Conservation (phyloP, 2,329 filamentous ascomycete genomes). For the Hymenoscyphus occultus region DNA sequence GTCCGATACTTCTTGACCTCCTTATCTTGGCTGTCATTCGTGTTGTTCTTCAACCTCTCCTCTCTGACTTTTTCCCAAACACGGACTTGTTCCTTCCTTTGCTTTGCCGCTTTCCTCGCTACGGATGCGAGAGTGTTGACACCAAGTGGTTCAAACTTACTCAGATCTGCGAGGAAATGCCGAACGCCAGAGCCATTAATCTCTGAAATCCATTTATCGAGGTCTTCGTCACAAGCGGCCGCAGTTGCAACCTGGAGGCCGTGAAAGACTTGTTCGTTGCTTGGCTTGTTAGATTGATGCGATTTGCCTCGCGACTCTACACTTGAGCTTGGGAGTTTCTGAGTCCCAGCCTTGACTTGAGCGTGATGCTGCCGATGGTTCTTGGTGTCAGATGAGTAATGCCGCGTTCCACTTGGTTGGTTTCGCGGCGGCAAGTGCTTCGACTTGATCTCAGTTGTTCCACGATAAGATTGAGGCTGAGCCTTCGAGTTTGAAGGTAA, state of each 20-base stretch:
- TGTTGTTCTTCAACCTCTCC: constrained; percentile 14
- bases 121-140: constrained; percentile 26
- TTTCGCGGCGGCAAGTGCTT: not conserved
- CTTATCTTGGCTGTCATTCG: not conserved
- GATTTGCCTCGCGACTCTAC: constrained; percentile 3
- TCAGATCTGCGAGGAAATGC: constrained; percentile 53
- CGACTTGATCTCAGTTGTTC: not conserved
- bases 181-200: constrained; percentile 53
- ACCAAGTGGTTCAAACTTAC: constrained; percentile 47
- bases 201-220: constrained; percentile 51
- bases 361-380: not conserved
- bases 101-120: constrained; percentile 27
- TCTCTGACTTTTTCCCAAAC: constrained; percentile 23
- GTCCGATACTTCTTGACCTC: not conserved
- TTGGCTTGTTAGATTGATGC: constrained; percentile 1
- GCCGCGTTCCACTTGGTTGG: not conserved
- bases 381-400: not conserved
- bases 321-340: not conserved
- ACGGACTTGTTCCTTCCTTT: constrained; percentile 22
- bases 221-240: constrained; percentile 53
- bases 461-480: not conserved
- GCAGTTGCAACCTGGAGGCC: constrained; percentile 55
- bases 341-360: not conserved
- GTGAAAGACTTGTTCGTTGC: constrained; percentile 49
- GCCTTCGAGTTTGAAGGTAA: not conserved